A percentile compares a stretch with the other conserved stretches of the same genome.
Conservation (phyloP, 179 eudicot species). For the Sideroxylon spinosum region DNA sequence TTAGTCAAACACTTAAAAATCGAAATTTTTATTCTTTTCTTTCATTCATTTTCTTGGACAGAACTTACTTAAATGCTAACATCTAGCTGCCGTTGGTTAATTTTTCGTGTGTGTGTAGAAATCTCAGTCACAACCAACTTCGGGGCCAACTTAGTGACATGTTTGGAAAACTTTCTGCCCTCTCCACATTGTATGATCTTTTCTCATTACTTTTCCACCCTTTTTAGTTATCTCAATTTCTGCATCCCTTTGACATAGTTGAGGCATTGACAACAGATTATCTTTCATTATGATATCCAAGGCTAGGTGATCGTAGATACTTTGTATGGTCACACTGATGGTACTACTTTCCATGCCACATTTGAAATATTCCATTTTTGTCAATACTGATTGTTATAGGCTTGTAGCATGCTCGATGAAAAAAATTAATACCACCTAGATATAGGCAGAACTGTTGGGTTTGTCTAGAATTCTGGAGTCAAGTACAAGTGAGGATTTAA, state of each 20-base stretch:
- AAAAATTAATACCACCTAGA: no score
- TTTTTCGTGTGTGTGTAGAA: conserved; percentile 38
- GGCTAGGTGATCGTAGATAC: not conserved
- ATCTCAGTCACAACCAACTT: conserved; percentile 77
- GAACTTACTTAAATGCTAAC: not conserved
- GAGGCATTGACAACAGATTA: not conserved
- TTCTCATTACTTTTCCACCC: not conserved
- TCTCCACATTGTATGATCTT: conserved; percentile 61
- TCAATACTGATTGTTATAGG: conserved; percentile 2
- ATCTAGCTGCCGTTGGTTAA: conserved; percentile 8
- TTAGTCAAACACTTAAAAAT: conserved; percentile 31
- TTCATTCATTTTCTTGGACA: not conserved
- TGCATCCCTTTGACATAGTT: not conserved
- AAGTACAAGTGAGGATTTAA: no score
- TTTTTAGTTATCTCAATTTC: conserved; percentile 5
- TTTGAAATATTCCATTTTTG: not conserved
- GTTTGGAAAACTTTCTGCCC: conserved; percentile 56
- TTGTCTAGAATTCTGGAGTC: no score
- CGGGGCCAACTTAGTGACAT: conserved; percentile 51
- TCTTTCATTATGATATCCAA: not conserved
- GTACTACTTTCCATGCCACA: not conserved
- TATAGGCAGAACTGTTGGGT: no score
- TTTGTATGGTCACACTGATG: not conserved
- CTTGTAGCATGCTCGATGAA: not conserved
- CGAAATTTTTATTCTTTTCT: not conserved